phyloP scores from a whole-genome alignment of 2,329 filamentous ascomycete genomes.

The Hypoxylon sp. region DNA sequence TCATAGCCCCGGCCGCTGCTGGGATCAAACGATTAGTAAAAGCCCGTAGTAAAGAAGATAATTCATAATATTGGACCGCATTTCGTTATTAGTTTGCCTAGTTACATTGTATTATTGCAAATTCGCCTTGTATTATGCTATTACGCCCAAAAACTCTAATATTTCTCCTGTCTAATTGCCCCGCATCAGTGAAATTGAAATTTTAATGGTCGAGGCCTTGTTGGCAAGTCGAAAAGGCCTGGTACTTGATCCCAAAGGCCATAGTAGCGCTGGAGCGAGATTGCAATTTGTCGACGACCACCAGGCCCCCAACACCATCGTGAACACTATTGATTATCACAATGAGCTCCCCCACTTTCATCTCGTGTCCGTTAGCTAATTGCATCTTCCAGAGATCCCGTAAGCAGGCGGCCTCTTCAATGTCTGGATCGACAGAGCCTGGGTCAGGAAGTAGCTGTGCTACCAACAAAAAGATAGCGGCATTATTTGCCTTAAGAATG shows the following conservation, averaged over 20 bases:
- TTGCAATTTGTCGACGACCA: neutral
- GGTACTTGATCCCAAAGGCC: constrained; percentile 1
- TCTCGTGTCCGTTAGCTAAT: neutral
- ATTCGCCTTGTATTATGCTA: neutral
- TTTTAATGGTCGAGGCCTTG: neutral
- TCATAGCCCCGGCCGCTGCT: neutral
- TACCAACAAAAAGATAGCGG: neutral
- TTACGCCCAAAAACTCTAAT: neutral
- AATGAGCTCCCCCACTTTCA: neutral
- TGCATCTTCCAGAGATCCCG: neutral
- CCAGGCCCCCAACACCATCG: neutral
- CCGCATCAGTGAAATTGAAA: neutral
- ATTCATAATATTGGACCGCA: neutral
- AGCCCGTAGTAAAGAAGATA: neutral
- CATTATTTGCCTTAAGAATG: neutral
- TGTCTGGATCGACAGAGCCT: neutral
- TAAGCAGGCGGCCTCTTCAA: neutral
- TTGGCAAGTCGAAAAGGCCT: neutral
- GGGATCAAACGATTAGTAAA: neutral
- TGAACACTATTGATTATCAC: neutral
- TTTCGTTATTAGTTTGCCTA: too few relatives aligned
- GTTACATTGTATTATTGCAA: too few relatives aligned
- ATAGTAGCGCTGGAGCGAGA: neutral
- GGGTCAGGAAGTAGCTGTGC: neutral
- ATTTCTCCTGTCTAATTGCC: neutral